phyloP scores from a whole-genome alignment of 139 green algal species.

The Chlorokybus atmophyticus region DNA sequence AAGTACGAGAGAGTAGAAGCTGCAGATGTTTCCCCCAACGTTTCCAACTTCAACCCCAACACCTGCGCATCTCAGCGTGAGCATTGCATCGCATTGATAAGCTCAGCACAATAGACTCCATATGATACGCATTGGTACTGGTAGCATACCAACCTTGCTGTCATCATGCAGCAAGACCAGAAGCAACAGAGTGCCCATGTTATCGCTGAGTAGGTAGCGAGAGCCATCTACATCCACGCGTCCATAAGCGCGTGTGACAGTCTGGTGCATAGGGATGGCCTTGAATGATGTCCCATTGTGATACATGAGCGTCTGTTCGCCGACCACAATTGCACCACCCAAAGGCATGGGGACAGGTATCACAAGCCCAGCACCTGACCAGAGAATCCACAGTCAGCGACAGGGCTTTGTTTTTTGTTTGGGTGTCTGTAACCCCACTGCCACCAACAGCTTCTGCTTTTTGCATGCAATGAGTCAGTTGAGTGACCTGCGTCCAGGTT shows the following conservation, averaged over 20 bases:
- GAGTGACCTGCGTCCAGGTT: conserved; percentile 71
- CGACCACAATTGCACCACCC: conserved; percentile 69
- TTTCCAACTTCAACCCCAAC: conserved; percentile 58
- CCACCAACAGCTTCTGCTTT: no score
- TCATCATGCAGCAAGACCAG: conserved; percentile 60
- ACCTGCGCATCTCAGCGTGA: no score
- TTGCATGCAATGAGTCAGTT: no score
- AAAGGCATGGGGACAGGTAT: conserved; percentile 65
- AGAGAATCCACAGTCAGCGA: no score
- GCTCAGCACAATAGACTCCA: no score
- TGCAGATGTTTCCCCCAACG: conserved; percentile 54
- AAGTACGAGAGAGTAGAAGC: conserved; percentile 76
- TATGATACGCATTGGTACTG: no score
- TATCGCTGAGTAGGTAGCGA: conserved; percentile 74
- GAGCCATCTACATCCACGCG: conserved; percentile 64
- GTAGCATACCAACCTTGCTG: no score
- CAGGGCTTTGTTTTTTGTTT: no score
- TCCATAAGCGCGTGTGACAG: conserved; percentile 33
- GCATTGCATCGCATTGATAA: no score
- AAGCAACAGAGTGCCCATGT: conserved; percentile 59
- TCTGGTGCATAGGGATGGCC: conserved; percentile 32
- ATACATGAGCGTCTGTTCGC: conserved; percentile 69
- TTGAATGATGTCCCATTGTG: conserved; percentile 31
- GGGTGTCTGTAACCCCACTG: no score
- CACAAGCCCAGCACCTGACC: conserved; percentile 53